Conservation (phyloP, 2,329 filamentous ascomycete genomes). For the Curvularia verruculosa region DNA sequence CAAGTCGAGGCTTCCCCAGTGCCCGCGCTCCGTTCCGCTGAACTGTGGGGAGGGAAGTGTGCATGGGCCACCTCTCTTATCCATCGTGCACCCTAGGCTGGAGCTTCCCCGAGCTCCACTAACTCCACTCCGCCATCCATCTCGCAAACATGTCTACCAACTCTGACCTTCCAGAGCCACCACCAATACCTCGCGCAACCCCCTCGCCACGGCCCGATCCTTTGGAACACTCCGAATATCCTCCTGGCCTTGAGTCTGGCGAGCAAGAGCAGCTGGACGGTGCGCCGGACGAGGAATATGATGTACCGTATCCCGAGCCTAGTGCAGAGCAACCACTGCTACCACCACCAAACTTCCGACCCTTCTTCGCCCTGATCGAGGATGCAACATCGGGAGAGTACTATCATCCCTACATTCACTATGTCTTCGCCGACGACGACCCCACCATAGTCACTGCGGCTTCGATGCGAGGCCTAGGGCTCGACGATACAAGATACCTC, state of each 20-base stretch:
- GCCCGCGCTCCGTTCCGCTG: not conserved
- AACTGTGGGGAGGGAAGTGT: slow-evolving; percentile 19
- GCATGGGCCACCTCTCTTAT: slow-evolving; percentile 32
- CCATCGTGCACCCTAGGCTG: slow-evolving; percentile 28
- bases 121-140: slow-evolving; percentile 27
- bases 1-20: not conserved
- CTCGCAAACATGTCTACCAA: slow-evolving; percentile 38
- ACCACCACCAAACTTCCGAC: slow-evolving; percentile 66
- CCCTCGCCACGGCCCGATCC: slow-evolving; percentile 37
- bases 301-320: slow-evolving; percentile 45
- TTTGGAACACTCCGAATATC: slow-evolving; percentile 31
- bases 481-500: slow-evolving; percentile 51
- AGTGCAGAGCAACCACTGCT: slow-evolving; percentile 44
- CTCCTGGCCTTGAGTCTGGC: slow-evolving; percentile 27
- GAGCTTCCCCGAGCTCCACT: slow-evolving; percentile 30
- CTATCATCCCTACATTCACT: slow-evolving; percentile 85
- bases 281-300: slow-evolving; percentile 31
- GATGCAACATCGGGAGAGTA: slow-evolving; percentile 75
- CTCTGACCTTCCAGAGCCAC: slow-evolving; percentile 26
- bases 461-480: slow-evolving; percentile 61
- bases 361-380: slow-evolving; percentile 85
- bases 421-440: slow-evolving; percentile 93
- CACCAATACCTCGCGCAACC: slow-evolving; percentile 23
- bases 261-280: slow-evolving; percentile 30
- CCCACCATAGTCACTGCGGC: slow-evolving; percentile 74